Conservation (phyloP, 2,329 filamentous ascomycete species). For the Neonectria sp. region DNA sequence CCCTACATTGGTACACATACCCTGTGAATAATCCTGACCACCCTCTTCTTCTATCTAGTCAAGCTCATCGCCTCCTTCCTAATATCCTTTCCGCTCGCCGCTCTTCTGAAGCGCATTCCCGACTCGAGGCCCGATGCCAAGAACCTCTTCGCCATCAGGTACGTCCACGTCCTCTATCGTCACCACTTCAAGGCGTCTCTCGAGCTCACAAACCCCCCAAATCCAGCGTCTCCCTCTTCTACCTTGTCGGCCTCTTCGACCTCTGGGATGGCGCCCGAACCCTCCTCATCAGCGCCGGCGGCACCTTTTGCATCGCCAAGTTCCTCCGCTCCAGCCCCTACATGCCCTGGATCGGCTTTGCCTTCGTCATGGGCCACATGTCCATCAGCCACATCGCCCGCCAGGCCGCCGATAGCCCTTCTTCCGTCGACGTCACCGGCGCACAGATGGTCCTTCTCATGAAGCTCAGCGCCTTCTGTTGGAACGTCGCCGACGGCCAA, state of each 20-base stretch:
- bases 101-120: slow-evolving; percentile 88
- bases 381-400: slow-evolving; percentile 90
- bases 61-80: slow-evolving; percentile 95
- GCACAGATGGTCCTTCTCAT: slow-evolving; percentile 99
- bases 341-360: slow-evolving; percentile 98
- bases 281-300: slow-evolving; percentile 83
- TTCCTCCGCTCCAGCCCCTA: slow-evolving; percentile 85
- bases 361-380: slow-evolving; percentile 96
- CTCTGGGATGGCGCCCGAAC: slow-evolving; percentile 89
- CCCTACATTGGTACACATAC: not conserved
- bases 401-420: slow-evolving; percentile 77
- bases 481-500: slow-evolving; percentile 96
- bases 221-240: slow-evolving; percentile 84
- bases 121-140: slow-evolving; percentile 88
- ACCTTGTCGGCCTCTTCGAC: slow-evolving; percentile 93
- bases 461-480: slow-evolving; percentile 97
- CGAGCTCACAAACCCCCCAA: slow-evolving; percentile 16
- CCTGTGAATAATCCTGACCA: slow-evolving; percentile 31
- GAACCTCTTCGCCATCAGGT: slow-evolving; percentile 89
- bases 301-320: slow-evolving; percentile 86
- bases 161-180: slow-evolving; percentile 42
- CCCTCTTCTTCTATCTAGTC: slow-evolving; percentile 68
- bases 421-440: slow-evolving; percentile 87
- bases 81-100: slow-evolving; percentile 92
- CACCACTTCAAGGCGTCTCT: slow-evolving; percentile 3